Base-by-base conservation (phyloP, 805 yeast genomes). In the Zygosaccharomyces gambellarensis region DNA sequence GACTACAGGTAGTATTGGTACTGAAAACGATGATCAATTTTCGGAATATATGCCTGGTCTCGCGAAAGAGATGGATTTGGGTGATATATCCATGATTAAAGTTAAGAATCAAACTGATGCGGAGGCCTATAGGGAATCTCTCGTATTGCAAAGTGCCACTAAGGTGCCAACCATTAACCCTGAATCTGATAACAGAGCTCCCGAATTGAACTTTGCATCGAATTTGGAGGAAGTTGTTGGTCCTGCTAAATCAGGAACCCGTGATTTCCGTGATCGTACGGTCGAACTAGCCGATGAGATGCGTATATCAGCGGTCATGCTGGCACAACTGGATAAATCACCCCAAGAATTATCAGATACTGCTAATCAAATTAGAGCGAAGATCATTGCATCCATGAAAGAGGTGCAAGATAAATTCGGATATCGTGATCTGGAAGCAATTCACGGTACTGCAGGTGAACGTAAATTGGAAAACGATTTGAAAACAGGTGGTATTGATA, bases 241-340 rank as follows among this genome's bases (percentile, higher is more conserved):
- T 9, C 50, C 50, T 12, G 53, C 50, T 8, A 42, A 32, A n/a
- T 48, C 59, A 1, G 51, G 51, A 6, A 48, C 54, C 31, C 54
- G 54, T 12, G 53, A 53, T 25, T 53, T 55, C 14, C 55, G 52
- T 25, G 61, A 58, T 42, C 56, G 58, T 36, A 72, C 78, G 5
- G 74, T 80, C 42, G 82, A 80, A 52, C 67, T 89, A 31, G 95
- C 97, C 0, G 84, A 88, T 7, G 98, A 94, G 66, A 88, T 94
- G 92, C 78, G 97, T 57, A 90, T 95, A 25, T 97, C 99, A 0
- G 87, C 97, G 1, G 87, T 94, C 4, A 94, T 94, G 96, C 71
- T 94, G 25, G 82, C 90, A 8, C 99, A 94, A 65, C 70, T 94
- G 28, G 97, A 94, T 51, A 79, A 82, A 12, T 74, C 81, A 3